Percentiles rank a stretch among this genome's conserved stretches.
Conservation (phyloP, 768 basidiomycete genomes). For the Panaeolus papilionaceus region DNA sequence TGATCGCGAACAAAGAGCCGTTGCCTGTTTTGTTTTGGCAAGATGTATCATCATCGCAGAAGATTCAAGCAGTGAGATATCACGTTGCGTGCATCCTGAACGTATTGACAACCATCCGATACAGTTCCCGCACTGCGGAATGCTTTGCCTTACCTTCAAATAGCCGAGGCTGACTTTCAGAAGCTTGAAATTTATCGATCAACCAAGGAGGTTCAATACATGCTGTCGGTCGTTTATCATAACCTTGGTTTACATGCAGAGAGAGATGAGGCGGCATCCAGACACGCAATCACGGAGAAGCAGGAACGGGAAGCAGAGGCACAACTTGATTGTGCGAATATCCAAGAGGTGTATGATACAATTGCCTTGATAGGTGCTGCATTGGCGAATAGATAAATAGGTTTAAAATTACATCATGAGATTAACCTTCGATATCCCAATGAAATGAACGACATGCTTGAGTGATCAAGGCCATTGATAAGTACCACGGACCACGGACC, state of each 20-base stretch:
- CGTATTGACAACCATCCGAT: background rate
- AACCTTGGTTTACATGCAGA: constrained; percentile 63
- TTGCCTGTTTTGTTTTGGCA: constrained; percentile 75
- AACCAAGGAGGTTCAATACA: constrained; percentile 72
- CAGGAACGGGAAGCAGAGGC: constrained; percentile 48
- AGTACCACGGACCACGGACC: no score
- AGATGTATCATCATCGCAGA: constrained; percentile 74
- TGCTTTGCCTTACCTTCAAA: constrained; percentile 64
- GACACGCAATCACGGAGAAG: constrained; percentile 53
- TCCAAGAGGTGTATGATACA: constrained; percentile 59
- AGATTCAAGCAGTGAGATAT: constrained; percentile 48
- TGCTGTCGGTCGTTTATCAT: constrained; percentile 74
- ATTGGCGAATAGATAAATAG: constrained; percentile 45
- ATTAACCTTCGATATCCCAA: no score
- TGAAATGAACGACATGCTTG: no score
- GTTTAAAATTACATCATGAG: no score
- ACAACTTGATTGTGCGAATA: constrained; percentile 55
- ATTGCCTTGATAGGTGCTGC: constrained; percentile 64
- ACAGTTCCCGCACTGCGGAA: constrained; percentile 53
- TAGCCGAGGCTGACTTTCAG: constrained; percentile 71
- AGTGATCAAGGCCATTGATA: no score
- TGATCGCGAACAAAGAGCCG: constrained; percentile 78
- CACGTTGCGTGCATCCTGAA: constrained; percentile 8
- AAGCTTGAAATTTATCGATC: constrained; percentile 64
- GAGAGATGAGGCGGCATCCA: constrained; percentile 58